phyloP scores from a whole-genome alignment of 306 rosid genomes.

The Prunus armeniaca region DNA sequence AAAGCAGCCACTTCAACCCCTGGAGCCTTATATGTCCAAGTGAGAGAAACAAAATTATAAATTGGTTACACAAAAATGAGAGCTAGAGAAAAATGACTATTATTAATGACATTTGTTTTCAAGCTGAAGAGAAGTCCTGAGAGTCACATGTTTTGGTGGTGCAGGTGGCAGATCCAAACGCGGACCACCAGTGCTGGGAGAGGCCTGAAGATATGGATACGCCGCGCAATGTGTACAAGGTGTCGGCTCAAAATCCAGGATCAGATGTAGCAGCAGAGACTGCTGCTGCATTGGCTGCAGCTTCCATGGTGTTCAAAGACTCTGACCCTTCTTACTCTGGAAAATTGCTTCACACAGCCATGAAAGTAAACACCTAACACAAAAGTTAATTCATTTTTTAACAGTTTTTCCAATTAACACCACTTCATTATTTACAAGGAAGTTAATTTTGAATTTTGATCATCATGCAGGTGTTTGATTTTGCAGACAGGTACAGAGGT shows the following conservation, averaged over 20 bases:
- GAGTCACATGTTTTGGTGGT: background rate
- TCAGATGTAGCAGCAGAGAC: slow-evolving; percentile 93
- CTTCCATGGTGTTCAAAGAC: slow-evolving; percentile 74
- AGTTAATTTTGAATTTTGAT: background rate
- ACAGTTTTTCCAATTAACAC: background rate
- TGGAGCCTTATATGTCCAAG: slow-evolving; percentile 81
- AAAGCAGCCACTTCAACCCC: slow-evolving; percentile 77
- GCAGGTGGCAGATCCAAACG: slow-evolving; percentile 83
- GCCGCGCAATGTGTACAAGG: slow-evolving; percentile 66
- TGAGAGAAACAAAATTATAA: slow-evolving; percentile 20
- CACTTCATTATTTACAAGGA: background rate
- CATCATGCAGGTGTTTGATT: slow-evolving; percentile 56
- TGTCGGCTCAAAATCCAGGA: slow-evolving; percentile 71
- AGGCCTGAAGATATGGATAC: slow-evolving; percentile 97
- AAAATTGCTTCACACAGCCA: slow-evolving; percentile 67
- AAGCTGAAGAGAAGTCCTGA: background rate
- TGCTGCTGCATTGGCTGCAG: slow-evolving; percentile 85
- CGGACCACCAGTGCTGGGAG: slow-evolving; percentile 88
- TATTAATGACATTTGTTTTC: background rate
- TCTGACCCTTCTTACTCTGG: slow-evolving; percentile 64
- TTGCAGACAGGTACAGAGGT: slow-evolving; percentile 81
- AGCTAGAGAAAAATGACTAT: background rate
- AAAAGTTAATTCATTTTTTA: background rate
- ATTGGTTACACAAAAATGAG: background rate
- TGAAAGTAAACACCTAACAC: slow-evolving; percentile 34